These are phyloP conservation scores for Salix udensis DNA, from an alignment of 345 rosid species.

Conservation along the genomic window DNA sequence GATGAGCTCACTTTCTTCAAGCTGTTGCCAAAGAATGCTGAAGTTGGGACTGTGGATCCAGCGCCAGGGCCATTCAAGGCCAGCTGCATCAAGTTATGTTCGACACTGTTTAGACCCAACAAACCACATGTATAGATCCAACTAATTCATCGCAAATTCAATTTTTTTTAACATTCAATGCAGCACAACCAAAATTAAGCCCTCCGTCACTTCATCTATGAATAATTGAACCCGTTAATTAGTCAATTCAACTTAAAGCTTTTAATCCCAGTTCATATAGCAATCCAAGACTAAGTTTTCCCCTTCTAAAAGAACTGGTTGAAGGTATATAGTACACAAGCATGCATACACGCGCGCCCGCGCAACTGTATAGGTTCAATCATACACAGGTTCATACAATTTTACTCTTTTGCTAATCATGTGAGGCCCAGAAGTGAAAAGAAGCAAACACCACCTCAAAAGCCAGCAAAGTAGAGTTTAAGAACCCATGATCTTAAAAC, in stretches of 20 bases:
- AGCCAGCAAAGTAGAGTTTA: not conserved
- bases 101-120: not conserved
- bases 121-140: not conserved
- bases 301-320: too few species aligned
- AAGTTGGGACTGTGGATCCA: constrained; percentile 51
- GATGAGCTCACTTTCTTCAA: constrained; percentile 60
- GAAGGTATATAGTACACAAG: too few species aligned
- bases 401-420: not conserved
- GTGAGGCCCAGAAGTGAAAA: not conserved
- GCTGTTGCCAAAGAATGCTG: constrained; percentile 66
- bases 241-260: not conserved
- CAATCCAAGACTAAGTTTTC: not conserved
- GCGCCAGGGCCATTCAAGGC: constrained; percentile 69
- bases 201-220: not conserved
- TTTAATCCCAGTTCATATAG: not conserved
- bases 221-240: not conserved
- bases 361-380: too few species aligned
- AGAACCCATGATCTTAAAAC: not conserved
- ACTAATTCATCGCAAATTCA: not conserved
- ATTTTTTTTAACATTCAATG: not conserved
- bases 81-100: constrained; percentile 43
- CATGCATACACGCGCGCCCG: too few species aligned
- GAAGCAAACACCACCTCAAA: not conserved
- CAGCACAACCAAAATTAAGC: not conserved
- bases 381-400: too few species aligned